Percentiles rank a stretch among this genome's conserved stretches.
phyloP scores from a whole-genome alignment of 129 eudicot species.

The Flaveria trinervia region DNA sequence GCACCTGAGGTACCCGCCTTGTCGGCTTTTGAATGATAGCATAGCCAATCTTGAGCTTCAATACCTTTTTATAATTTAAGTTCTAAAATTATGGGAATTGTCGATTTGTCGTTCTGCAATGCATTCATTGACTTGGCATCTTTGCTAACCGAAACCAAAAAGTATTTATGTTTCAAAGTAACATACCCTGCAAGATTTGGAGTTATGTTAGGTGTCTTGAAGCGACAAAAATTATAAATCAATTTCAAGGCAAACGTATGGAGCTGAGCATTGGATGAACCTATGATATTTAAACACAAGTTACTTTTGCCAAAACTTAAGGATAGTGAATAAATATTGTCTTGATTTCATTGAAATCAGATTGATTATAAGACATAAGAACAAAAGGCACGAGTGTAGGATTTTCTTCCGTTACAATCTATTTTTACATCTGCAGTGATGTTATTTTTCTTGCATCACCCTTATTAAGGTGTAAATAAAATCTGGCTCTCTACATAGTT shows the following conservation, averaged over 20 bases:
- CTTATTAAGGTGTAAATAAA: background rate
- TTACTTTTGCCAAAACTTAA: conserved; percentile 12
- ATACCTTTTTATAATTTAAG: no score
- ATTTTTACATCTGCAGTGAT: background rate
- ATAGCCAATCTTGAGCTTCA: no score
- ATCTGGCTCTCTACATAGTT: background rate
- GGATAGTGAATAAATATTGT: conserved; percentile 4
- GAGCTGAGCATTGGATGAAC: background rate
- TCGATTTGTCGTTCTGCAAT: no score
- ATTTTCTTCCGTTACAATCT: conserved; percentile 13
- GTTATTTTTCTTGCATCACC: conserved; percentile 10
- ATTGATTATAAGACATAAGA: background rate
- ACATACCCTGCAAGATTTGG: conserved; percentile 1
- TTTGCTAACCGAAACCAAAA: no score
- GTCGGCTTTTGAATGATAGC: no score
- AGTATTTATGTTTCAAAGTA: background rate
- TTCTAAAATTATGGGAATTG: no score
- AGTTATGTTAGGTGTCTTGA: conserved; percentile 12
- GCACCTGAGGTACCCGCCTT: no score
- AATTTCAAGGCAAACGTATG: conserved; percentile 5
- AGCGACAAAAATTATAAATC: background rate
- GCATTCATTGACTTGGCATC: no score
- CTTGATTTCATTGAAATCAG: background rate
- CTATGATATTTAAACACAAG: conserved; percentile 3
- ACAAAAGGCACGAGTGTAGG: background rate